These are phyloP conservation scores for Pyrenophora graminea DNA, from an alignment of 2,329 filamentous ascomycete genomes.

Conservation along the genomic window DNA sequence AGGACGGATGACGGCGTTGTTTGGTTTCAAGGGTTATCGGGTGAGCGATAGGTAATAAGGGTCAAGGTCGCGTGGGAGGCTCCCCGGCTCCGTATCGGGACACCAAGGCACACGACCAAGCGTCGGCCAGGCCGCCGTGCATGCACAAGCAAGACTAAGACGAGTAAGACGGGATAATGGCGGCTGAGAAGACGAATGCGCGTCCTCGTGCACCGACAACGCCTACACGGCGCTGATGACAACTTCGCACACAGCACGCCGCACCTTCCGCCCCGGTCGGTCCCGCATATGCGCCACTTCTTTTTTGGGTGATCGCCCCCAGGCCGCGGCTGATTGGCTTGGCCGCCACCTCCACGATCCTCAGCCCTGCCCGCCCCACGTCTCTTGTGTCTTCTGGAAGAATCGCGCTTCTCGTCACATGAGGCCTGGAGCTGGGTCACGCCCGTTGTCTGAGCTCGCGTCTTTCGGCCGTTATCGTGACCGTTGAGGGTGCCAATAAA, in stretches of 20 bases:
- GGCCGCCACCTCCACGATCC: not conserved
- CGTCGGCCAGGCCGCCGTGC: too few species aligned
- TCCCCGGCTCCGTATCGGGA: not conserved
- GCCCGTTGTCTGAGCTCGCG: not conserved
- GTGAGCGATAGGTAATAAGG: slow-evolving; percentile 21
- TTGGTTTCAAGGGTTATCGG: slow-evolving; percentile 20
- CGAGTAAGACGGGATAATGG: not conserved
- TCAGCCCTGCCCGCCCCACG: slow-evolving; percentile 11
- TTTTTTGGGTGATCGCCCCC: not conserved
- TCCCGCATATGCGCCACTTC: slow-evolving; percentile 6
- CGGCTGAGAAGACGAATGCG: slow-evolving; percentile 7
- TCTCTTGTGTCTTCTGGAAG: slow-evolving; percentile 1
- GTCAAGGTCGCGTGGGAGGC: slow-evolving; percentile 26
- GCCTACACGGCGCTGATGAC: too few species aligned
- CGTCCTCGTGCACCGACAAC: not conserved
- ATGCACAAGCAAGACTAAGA: slow-evolving; percentile 14
- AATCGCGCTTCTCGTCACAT: too few species aligned
- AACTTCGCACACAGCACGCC: not conserved
- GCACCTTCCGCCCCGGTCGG: not conserved
- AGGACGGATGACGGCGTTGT: slow-evolving; percentile 8
- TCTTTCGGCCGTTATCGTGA: not conserved
- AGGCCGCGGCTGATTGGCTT: slow-evolving; percentile 1
- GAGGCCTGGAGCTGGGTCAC: too few species aligned
- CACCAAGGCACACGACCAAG: slow-evolving; percentile 4
- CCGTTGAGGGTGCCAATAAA: not conserved